Evolutionary conservation across 305 asterid genomes (phyloP), one percentile per base, ranked within the genome.

Genomic region (Salvia sclarea): DNA sequence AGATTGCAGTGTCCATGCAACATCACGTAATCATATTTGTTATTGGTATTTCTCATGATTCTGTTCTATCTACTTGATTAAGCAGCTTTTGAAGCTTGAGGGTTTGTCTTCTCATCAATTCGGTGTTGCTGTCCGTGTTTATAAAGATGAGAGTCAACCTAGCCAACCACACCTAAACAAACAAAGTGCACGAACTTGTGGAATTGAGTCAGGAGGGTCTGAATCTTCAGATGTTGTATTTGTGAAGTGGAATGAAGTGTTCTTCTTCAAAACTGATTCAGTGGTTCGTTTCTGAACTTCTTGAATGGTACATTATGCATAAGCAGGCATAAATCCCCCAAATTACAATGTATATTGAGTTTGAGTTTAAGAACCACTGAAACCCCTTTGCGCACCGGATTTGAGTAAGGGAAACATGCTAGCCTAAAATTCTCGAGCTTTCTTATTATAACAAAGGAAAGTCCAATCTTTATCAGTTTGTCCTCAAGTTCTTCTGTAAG

Each of bases 171-270:
- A 64, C 71, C 74, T 80, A 44, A 76, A 76, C 58, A 82, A 82
- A 78, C 96, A 91, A 76, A 81, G 83, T 70, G 96, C 88, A 31
- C 96, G 97, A 38, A 94, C 99, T 24, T 70, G 88, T 69, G 98
- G 96, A 58, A 61, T 70, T 73, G 77, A 73, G 56, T 57, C 93
- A 57, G 78, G 71, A 75, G 80, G 66, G 66, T 80, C 86, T 53
- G 80, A 62, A 64, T 75, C 86, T 79, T 76, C 89, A 66, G 86
- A 84, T 25, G 25, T 80, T 63, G 87, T 83, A 79, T 66, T 69
- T 45, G 87, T 94, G 82, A 82, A 79, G 80, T 94, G 98, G 98
- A 84, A 91, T 73, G 99, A 94, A 84, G 88, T 86, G 38, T 91
- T 94, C 79, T 94, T 89, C 87, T 94, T 94, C 88, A 91, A 86